Evolutionary conservation across 2,329 filamentous ascomycete species (phyloP), one percentile per base, ranked within the genome.

Genomic region (Allantophomopsis lycopodina): DNA sequence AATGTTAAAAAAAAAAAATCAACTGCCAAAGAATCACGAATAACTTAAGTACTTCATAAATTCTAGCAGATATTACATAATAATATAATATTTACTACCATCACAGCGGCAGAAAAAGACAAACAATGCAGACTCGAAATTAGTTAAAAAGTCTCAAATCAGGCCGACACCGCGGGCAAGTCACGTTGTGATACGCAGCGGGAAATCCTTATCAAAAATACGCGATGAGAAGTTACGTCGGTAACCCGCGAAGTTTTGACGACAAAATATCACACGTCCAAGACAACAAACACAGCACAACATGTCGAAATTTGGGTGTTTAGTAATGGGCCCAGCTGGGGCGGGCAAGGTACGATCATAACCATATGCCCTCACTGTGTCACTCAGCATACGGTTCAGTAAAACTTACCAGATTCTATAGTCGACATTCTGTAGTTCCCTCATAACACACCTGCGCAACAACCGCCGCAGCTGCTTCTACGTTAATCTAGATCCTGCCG

Each of bases 401-500:
- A 28, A 28, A 28, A 28, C 11, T 28, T 6, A 28, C 8, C 5
- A 28, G 23, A 28, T 12, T 12, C 5, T 37, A 16, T 16, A 86
- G 74, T 93, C 88, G 20, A 98, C 91, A 45, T 98, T 98, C 62
- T 95, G 87, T 68, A 81, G 84, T 42, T 77, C 86, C 50, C 73
- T 98, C 52, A 95, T 96, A 58, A 87, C 91, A 44, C 86, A 96
- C 55, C 79, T 96, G 18, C 79, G 85, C 52, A 83, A 87, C 56
- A 88, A 85, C 61, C 83, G 85, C 41, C 83, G 88, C n/a, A 93
- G 87, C 37, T 84, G 83, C 61, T 94, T 93, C 71, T 98, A 96
- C 63, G 82, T 98, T 57, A 98, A 98, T 64, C 85, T 98, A 54
- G 91, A 98, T 60, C 91, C 91, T 6, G 91, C 91, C 41, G 91